phyloP scores from a whole-genome alignment of 495 filamentous ascomycete species.

The Neurospora sp. region DNA sequence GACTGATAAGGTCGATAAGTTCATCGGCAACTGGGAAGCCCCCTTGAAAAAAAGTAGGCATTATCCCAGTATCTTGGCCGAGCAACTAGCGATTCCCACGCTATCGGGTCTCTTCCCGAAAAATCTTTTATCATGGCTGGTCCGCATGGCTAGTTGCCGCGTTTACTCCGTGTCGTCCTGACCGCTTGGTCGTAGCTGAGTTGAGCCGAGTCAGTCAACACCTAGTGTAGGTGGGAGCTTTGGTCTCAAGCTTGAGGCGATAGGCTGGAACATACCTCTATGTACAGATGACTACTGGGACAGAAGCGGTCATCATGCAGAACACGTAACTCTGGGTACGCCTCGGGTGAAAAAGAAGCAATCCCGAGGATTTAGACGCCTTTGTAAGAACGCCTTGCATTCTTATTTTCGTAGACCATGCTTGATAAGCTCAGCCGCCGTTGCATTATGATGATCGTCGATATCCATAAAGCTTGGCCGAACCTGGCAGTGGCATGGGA shows the following conservation, averaged over 20 bases:
- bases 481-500: not conserved
- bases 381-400: not conserved
- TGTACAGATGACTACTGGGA: not conserved
- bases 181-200: not conserved
- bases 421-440: not conserved
- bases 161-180: not conserved
- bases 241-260: not conserved
- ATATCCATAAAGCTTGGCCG: not conserved
- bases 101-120: not conserved
- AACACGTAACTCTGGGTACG: not conserved
- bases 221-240: not conserved
- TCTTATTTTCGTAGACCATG: not conserved
- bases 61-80: not conserved
- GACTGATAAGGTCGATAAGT: not conserved
- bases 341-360: not conserved
- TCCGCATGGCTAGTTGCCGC: not conserved
- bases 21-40: not conserved
- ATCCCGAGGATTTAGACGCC: not conserved
- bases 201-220: not conserved
- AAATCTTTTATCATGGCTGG: not conserved
- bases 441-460: not conserved
- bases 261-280: not conserved
- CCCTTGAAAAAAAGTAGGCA: not conserved
- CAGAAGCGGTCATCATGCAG: not conserved
- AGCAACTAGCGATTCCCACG: not conserved